Evolutionary conservation across 2,329 filamentous ascomycete species (phyloP).

Genomic region (Colletotrichum costaricense): DNA sequence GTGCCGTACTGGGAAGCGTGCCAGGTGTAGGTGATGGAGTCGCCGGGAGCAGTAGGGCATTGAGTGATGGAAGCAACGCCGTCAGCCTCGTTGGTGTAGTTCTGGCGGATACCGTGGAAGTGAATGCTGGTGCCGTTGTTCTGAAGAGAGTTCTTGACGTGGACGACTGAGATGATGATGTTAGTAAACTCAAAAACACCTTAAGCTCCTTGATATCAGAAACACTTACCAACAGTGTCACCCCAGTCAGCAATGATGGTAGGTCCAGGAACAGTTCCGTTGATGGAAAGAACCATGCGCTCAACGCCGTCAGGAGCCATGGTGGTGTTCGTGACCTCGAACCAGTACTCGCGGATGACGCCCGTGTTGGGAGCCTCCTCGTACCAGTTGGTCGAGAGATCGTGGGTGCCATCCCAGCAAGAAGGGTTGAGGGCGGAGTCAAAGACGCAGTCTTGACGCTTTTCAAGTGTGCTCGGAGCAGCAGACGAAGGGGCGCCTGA

Average conservation of each 20-base stretch:
- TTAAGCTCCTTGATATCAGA: conserved; percentile 29
- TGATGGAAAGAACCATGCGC: conserved; percentile 58
- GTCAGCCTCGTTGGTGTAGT: conserved; percentile 64
- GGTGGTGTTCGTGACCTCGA: conserved; percentile 52
- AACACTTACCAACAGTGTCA: conserved; percentile 29
- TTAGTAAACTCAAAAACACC: conserved; percentile 27
- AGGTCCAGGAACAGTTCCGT: conserved; percentile 70
- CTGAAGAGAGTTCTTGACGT: conserved; percentile 61
- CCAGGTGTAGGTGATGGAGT: conserved; percentile 67
- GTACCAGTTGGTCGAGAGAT: conserved; percentile 34
- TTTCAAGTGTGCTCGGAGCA: conserved; percentile 7
- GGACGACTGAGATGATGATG: conserved; percentile 46
- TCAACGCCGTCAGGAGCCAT: conserved; percentile 58
- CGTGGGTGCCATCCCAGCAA: conserved; percentile 33
- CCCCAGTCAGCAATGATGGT: conserved; percentile 65
- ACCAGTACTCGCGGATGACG: conserved; percentile 61
- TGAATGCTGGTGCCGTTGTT: conserved; percentile 63
- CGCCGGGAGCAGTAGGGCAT: conserved; percentile 63
- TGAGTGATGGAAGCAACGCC: conserved; percentile 64
- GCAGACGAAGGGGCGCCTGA: conserved; percentile 16
- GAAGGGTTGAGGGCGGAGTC: conserved; percentile 32
- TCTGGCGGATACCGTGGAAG: conserved; percentile 71
- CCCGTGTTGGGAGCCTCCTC: conserved; percentile 56
- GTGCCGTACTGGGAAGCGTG: conserved; percentile 65
- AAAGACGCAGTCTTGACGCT: conserved; percentile 33